These are phyloP conservation scores for Microstegium vimineum DNA, from an alignment of 176 grass and related monocot species.

Conservation along the genomic window DNA sequence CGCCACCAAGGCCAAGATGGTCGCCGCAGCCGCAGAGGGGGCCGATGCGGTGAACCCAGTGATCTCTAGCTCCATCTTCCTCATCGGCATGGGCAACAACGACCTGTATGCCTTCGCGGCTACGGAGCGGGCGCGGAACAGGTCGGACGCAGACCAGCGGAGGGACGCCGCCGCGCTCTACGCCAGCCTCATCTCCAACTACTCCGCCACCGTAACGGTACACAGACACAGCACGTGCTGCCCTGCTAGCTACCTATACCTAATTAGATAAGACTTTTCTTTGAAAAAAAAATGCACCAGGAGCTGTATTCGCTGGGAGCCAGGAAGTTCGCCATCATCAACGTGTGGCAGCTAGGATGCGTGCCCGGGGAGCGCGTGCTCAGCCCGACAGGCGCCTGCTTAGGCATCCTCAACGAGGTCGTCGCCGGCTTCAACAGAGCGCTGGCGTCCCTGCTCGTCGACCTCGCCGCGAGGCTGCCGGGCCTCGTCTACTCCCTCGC, in stretches of 20 bases:
- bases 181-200: conserved; percentile 27
- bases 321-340: conserved; percentile 31
- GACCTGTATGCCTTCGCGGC: conserved; percentile 29
- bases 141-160: not conserved
- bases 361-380: not conserved
- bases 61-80: conserved; percentile 38
- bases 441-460: not conserved
- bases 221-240: too few species aligned
- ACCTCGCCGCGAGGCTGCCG: conserved; percentile 3
- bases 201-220: not conserved
- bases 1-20: conserved; percentile 19
- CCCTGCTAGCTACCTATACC: too few species aligned
- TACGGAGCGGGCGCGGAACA: not conserved
- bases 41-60: not conserved
- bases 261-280: too few species aligned
- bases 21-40: not conserved
- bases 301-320: conserved; percentile 29
- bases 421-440: not conserved
- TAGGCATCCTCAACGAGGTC: conserved; percentile 2
- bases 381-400: conserved; percentile 7
- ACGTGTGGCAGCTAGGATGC: conserved; percentile 24
- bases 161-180: not conserved
- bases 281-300: not conserved
- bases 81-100: conserved; percentile 27
- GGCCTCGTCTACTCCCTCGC: conserved; percentile 33